Base-by-base conservation (phyloP, 75 land plant species). In the Pinus tabuliformis region DNA sequence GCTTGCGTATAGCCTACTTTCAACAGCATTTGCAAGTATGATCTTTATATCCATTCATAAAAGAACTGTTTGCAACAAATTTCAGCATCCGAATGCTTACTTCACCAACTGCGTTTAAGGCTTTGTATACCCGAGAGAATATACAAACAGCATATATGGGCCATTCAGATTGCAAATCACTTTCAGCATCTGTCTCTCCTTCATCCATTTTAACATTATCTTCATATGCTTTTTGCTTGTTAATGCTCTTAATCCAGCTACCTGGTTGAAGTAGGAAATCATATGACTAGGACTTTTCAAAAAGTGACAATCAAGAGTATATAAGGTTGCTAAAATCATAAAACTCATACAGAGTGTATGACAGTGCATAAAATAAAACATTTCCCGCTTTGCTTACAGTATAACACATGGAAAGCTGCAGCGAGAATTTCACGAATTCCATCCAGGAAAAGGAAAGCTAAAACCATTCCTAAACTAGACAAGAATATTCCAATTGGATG, bases 171-270 rank as follows among this genome's bases (percentile, higher is more conserved):
- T 70, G 56, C 21, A 49, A 36, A 70, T 49, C 3, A 70, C 42
- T 45, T 70, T 70, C 26, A 70, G 22, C 73, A 70, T 70, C 13
- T 70, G 36, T 70, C 42, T 70, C 56, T 70, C 56, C 56, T 42
- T 37, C 73, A 70, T 70, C 73, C 73, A 70, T 70, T 70, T 70
- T 21, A 70, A 42, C 73, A 70, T 70, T 9, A 42, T 36, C 73
- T 70, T 70, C 73, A 70, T 70, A 12, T 70, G 73, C 26, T 36
- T 70, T 70, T 70, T 70, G 42, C 73, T 70, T 22, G 56, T 70
- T 70, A 70, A n/a, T 42, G 73, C 56, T 49, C 73, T 70, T 70
- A 70, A 49, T 21, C 73, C 73, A 70, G 73, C 73, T 70, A 49
- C 73, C 73, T 70, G 16, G 42, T 36, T 45, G 66, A 63, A 63